phyloP scores from a whole-genome alignment of 2,329 filamentous ascomycete species.

The Aureobasidium sp. region DNA sequence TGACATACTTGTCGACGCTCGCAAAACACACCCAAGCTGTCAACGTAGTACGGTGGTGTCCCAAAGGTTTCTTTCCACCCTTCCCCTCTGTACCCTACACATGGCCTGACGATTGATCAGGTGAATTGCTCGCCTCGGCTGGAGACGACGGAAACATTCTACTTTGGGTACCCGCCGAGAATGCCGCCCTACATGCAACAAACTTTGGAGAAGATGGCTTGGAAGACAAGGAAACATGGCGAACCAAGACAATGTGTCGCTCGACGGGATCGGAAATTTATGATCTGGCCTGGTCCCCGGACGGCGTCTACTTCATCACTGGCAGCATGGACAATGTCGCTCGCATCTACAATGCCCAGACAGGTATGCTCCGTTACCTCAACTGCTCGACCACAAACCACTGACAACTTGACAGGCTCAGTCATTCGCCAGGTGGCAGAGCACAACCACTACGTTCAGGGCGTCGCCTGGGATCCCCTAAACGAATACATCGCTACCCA shows the following conservation, averaged over 20 bases:
- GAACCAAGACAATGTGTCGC: constrained; percentile 95
- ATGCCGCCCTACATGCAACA: constrained; percentile 48
- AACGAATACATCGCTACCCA: constrained; percentile 98
- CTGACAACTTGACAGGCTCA: constrained; percentile 35
- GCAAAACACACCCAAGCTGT: constrained; percentile 93
- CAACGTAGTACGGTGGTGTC: constrained; percentile 94
- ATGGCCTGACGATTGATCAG: constrained; percentile 36
- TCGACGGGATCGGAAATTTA: constrained; percentile 95
- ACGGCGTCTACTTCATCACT: constrained; percentile 91
- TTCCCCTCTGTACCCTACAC: neutral
- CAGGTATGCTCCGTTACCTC: constrained; percentile 47
- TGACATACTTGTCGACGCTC: constrained; percentile 85
- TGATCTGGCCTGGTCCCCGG: constrained; percentile 97
- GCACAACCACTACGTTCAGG: constrained; percentile 97
- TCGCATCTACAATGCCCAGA: constrained; percentile 89
- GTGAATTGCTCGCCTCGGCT: constrained; percentile 86
- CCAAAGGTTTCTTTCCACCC: constrained; percentile 58
- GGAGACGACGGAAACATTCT: constrained; percentile 97
- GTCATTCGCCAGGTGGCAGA: constrained; percentile 90
- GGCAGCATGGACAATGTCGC: constrained; percentile 99
- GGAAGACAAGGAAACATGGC: constrained; percentile 95
- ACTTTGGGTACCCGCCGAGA: constrained; percentile 86
- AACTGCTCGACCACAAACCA: constrained; percentile 5
- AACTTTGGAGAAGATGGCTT: constrained; percentile 72
- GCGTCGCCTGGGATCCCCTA: constrained; percentile 94